phyloP scores from a whole-genome alignment of 148 eudicot species.

The Cornus kousa region DNA sequence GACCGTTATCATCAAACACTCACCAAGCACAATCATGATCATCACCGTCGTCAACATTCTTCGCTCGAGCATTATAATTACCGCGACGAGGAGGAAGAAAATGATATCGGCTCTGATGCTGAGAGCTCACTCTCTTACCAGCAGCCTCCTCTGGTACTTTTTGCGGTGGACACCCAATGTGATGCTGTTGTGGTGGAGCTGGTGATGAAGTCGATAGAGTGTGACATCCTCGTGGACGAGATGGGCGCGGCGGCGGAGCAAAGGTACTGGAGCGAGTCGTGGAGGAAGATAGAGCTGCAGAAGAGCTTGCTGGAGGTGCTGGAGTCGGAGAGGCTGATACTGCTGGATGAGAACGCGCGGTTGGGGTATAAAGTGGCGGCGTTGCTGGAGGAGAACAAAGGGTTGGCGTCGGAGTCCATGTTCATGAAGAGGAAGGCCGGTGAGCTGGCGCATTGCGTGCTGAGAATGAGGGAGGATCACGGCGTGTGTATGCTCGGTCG shows the following conservation, averaged over 20 bases:
- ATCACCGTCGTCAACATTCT: constrained; percentile 25
- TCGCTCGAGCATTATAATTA: neutral
- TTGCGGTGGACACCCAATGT: neutral
- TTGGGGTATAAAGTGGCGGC: constrained; percentile 47
- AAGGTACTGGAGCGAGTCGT: constrained; percentile 34
- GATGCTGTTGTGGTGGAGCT: constrained; percentile 45
- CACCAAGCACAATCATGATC: constrained; percentile 33
- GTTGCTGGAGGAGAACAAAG: constrained; percentile 53
- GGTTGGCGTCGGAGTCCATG: constrained; percentile 49
- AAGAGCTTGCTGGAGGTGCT: constrained; percentile 61
- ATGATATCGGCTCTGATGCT: constrained; percentile 30
- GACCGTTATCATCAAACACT: constrained; percentile 53
- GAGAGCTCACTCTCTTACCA: constrained; percentile 62
- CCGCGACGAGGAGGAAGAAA: constrained; percentile 2
- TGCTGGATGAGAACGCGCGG: constrained; percentile 61
- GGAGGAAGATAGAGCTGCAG: constrained; percentile 63
- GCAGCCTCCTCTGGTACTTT: neutral
- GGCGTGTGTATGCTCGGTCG: constrained; percentile 49
- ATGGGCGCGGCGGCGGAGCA: constrained; percentile 32
- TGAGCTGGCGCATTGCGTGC: constrained; percentile 59
- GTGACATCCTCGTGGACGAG: constrained; percentile 44
- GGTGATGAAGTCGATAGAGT: constrained; percentile 53
- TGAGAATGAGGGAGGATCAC: constrained; percentile 62
- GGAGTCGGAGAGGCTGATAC: constrained; percentile 70
- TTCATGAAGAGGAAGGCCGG: constrained; percentile 68